A percentile compares a stretch with the other conserved stretches of the same genome.
Conservation (phyloP, 306 rosid species). For the Gleditsia sinensis region DNA sequence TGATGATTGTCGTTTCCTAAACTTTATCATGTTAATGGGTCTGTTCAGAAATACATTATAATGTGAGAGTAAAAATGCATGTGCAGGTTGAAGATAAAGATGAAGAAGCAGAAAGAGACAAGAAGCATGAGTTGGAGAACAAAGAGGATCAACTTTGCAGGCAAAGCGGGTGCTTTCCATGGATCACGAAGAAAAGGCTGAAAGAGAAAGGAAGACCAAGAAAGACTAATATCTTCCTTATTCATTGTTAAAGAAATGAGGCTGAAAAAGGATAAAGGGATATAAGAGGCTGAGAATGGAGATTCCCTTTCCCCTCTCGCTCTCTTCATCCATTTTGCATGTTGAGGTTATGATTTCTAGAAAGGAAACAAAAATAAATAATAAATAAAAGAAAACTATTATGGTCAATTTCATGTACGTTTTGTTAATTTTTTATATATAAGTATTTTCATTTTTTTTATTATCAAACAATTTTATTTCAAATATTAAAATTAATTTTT, state of each 20-base stretch:
- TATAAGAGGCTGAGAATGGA: neutral
- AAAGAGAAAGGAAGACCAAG: slow-evolving; percentile 59
- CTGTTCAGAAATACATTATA: no score
- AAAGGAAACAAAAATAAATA: neutral
- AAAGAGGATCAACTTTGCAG: slow-evolving; percentile 31
- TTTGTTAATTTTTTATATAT: no score
- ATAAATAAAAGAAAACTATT: neutral
- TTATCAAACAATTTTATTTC: no score
- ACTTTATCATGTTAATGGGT: no score
- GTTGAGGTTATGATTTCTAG: neutral
- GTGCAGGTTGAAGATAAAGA: slow-evolving; percentile 72
- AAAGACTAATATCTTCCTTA: slow-evolving; percentile 46
- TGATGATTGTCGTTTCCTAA: neutral
- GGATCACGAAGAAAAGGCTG: slow-evolving; percentile 68
- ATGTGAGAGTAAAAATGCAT: slow-evolving; percentile 34
- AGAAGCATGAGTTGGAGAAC: slow-evolving; percentile 30
- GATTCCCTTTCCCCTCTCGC: slow-evolving; percentile 19
- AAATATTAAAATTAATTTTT: no score
- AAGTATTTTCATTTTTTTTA: no score
- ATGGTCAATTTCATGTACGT: neutral
- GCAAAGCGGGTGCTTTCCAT: slow-evolving; percentile 75
- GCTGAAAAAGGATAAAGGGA: neutral
- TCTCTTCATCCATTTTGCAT: slow-evolving; percentile 34
- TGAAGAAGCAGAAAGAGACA: slow-evolving; percentile 41
- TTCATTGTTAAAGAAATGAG: slow-evolving; percentile 42